Evolutionary conservation across 177 flowering plant species (phyloP).

Genomic region (Telopea speciosissima): DNA sequence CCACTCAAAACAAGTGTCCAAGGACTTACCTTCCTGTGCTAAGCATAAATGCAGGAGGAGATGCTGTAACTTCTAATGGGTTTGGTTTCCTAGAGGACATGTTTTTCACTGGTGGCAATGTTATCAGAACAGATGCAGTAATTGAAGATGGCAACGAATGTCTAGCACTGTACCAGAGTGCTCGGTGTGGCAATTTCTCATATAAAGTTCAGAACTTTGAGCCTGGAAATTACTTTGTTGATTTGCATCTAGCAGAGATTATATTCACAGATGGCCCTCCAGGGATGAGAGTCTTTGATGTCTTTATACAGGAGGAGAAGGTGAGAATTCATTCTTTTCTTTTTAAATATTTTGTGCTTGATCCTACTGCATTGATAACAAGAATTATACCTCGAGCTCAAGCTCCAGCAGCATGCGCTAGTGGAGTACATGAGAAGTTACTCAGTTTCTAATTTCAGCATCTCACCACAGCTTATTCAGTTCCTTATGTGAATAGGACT

Average conservation of each 20-base stretch:
- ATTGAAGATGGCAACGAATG: slow-evolving; percentile 29
- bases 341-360: neutral
- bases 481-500: too few species aligned
- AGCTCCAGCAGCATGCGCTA: too few species aligned
- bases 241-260: slow-evolving; percentile 58
- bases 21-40: slow-evolving; percentile 18
- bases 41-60: slow-evolving; percentile 45
- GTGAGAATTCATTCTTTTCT: slow-evolving; percentile 21
- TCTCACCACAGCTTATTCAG: too few species aligned
- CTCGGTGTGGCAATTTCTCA: slow-evolving; percentile 47
- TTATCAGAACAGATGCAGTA: slow-evolving; percentile 28
- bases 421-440: too few species aligned
- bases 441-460: too few species aligned
- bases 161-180: slow-evolving; percentile 44
- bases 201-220: slow-evolving; percentile 35
- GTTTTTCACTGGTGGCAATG: slow-evolving; percentile 46
- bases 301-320: slow-evolving; percentile 56
- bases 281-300: slow-evolving; percentile 59
- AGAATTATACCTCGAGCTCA: too few species aligned
- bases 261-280: slow-evolving; percentile 50
- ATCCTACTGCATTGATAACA: neutral
- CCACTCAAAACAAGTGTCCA: slow-evolving; percentile 4
- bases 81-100: slow-evolving; percentile 31
- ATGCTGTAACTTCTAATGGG: slow-evolving; percentile 16
- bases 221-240: slow-evolving; percentile 41